These are phyloP conservation scores for Arxiozyma bovina DNA, from an alignment of 1,139 yeast species.

Conservation along the genomic window DNA sequence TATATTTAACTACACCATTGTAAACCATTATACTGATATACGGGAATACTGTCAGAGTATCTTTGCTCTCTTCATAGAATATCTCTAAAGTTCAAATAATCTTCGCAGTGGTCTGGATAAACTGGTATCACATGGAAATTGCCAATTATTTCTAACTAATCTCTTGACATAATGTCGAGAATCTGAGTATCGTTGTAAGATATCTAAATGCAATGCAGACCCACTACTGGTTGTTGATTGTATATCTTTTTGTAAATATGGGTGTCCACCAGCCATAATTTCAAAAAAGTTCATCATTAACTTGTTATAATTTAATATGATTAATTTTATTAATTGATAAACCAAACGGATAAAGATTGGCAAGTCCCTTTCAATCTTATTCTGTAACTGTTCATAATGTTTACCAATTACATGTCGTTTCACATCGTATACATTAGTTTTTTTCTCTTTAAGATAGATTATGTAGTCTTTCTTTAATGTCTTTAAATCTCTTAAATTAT, in stretches of 20 bases:
- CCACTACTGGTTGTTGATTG: slow-evolving; percentile 4
- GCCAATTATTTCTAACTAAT: slow-evolving; percentile 29
- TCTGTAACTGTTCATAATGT: slow-evolving; percentile 27
- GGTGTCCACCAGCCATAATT: slow-evolving; percentile 27
- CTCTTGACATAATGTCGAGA: slow-evolving; percentile 26
- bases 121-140: slow-evolving; percentile 15
- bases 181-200: slow-evolving; percentile 29
- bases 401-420: slow-evolving; percentile 25
- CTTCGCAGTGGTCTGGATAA: slow-evolving; percentile 29
- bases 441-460: slow-evolving; percentile 20
- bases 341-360: slow-evolving; percentile 25
- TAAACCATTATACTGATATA: no score
- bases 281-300: slow-evolving; percentile 26
- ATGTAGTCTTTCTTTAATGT: slow-evolving; percentile 29
- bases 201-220: slow-evolving; percentile 26
- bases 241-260: slow-evolving; percentile 20
- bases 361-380: slow-evolving; percentile 26
- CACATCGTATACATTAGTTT: slow-evolving; percentile 19
- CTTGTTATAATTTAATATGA: slow-evolving; percentile 21
- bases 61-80: no score
- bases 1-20: neutral
- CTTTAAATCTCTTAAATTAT: slow-evolving; percentile 27
- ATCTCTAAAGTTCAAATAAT: slow-evolving; percentile 28
- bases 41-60: no score
- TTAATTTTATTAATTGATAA: slow-evolving; percentile 12